Conservation (phyloP, 2,329 filamentous ascomycete species). For the Pseudogymnoascus sp. region DNA sequence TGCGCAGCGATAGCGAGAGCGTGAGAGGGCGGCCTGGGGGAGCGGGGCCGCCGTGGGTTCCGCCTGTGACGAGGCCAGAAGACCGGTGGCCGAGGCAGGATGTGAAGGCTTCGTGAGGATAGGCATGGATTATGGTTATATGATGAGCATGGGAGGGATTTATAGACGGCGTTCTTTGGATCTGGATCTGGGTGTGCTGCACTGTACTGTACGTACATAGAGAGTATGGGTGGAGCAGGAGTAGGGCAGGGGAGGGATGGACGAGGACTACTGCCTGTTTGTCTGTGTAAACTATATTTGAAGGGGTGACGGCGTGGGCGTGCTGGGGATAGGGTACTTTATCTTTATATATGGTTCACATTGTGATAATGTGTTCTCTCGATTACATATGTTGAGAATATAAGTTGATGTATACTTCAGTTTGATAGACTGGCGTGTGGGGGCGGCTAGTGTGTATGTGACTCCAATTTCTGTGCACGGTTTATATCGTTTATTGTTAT, state of each 20-base stretch:
- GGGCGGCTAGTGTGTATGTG: neutral
- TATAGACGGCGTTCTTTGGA: constrained; percentile 7
- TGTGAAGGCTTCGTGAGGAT: neutral
- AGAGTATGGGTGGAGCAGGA: neutral
- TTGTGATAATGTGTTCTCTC: neutral
- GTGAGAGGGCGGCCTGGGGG: neutral
- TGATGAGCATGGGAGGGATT: constrained; percentile 2
- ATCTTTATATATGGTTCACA: neutral
- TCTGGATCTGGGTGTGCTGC: neutral
- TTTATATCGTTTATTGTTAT: neutral
- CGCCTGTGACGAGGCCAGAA: neutral
- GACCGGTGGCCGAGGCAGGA: neutral
- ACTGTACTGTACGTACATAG: neutral
- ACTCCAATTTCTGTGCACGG: neutral
- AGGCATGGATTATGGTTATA: neutral
- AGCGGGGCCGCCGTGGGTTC: neutral
- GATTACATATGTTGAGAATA: neutral
- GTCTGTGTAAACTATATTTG: neutral
- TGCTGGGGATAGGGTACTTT: neutral
- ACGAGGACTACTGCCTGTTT: neutral
- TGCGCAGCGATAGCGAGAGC: constrained; percentile 11
- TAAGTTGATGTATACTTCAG: constrained; percentile 2
- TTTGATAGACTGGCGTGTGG: neutral
- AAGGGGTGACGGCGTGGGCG: neutral
- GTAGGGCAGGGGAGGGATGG: neutral